Evolutionary conservation across 2,329 filamentous ascomycete species (phyloP).

Genomic region (Pseudopyrenochaeta lycopersici): DNA sequence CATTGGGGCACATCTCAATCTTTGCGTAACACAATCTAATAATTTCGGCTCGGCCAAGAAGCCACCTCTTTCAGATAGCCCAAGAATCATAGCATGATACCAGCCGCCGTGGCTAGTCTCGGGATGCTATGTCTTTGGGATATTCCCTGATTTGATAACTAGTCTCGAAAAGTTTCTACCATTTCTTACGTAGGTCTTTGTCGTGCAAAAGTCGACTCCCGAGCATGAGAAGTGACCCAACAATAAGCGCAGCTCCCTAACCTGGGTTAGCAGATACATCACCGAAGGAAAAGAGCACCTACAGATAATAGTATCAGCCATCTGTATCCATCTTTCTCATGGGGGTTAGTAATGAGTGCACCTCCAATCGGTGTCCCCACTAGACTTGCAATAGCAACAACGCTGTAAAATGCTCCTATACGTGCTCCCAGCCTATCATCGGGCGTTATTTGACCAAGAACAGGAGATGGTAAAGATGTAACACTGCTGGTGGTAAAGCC

Average conservation of each 20-base stretch:
- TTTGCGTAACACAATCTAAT: no score
- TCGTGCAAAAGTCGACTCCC: constrained; percentile 27
- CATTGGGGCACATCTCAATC: no score
- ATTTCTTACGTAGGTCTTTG: constrained; percentile 18
- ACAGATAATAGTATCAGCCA: constrained; percentile 39
- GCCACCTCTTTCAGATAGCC: no score
- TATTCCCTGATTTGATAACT: no score
- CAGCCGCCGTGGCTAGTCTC: no score
- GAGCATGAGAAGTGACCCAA: constrained; percentile 30
- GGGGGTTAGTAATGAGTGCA: constrained; percentile 33
- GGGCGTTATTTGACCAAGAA: constrained; percentile 76
- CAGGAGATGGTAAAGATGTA: constrained; percentile 68
- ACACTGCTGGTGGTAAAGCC: constrained; percentile 75
- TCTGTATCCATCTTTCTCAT: constrained; percentile 28
- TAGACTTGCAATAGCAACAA: constrained; percentile 70
- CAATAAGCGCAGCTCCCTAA: constrained; percentile 23
- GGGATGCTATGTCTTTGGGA: no score
- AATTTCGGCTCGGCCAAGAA: no score
- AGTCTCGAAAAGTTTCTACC: constrained; percentile 3
- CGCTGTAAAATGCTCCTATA: constrained; percentile 70
- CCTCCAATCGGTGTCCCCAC: constrained; percentile 74
- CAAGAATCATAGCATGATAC: no score
- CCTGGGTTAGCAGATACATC: not conserved
- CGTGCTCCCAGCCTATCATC: constrained; percentile 74
- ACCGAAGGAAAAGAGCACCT: not conserved